A percentile compares a stretch with the other conserved stretches of the same genome.
Conservation (phyloP, 345 rosid genomes). For the Linum usitatissimum region DNA sequence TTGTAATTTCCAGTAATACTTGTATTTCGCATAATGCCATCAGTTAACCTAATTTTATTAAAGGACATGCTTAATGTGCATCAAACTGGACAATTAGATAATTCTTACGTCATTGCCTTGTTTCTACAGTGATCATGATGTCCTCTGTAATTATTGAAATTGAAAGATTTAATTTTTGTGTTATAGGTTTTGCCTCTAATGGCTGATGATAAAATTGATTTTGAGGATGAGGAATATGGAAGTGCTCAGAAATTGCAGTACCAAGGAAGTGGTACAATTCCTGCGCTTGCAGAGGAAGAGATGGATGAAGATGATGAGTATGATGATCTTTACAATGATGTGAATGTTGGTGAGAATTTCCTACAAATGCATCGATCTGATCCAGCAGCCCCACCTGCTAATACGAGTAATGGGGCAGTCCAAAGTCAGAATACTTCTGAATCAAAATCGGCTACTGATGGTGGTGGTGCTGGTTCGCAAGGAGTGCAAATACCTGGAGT, state of each 20-base stretch:
- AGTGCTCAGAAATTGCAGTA: constrained; percentile 41
- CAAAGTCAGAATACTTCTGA: constrained; percentile 30
- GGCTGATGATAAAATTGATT: constrained; percentile 50
- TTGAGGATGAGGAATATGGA: constrained; percentile 42
- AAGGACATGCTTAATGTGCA: no score
- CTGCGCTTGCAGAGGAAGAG: constrained; percentile 79
- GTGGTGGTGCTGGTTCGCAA: constrained; percentile 27
- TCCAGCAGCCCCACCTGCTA: constrained; percentile 28
- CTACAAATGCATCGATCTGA: constrained; percentile 48
- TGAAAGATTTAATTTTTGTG: no score
- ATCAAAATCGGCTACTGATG: constrained; percentile 14
- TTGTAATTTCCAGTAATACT: no score
- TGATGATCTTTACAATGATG: constrained; percentile 82
- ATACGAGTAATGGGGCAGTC: constrained; percentile 20
- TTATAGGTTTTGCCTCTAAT: constrained; percentile 19
- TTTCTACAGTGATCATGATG: no score
- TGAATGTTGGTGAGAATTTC: constrained; percentile 74
- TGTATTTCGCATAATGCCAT: no score
- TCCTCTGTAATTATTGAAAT: no score
- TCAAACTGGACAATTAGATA: no score
- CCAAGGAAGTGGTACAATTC: constrained; percentile 72
- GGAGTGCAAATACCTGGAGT: constrained; percentile 30
- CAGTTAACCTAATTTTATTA: no score
- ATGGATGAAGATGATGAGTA: constrained; percentile 71
- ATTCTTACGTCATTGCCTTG: no score